A percentile compares a stretch with the other conserved stretches of the same genome.
These are phyloP conservation scores for Eudorina sp. DNA, from an alignment of 139 green algal genomes.

Conservation along the genomic window DNA sequence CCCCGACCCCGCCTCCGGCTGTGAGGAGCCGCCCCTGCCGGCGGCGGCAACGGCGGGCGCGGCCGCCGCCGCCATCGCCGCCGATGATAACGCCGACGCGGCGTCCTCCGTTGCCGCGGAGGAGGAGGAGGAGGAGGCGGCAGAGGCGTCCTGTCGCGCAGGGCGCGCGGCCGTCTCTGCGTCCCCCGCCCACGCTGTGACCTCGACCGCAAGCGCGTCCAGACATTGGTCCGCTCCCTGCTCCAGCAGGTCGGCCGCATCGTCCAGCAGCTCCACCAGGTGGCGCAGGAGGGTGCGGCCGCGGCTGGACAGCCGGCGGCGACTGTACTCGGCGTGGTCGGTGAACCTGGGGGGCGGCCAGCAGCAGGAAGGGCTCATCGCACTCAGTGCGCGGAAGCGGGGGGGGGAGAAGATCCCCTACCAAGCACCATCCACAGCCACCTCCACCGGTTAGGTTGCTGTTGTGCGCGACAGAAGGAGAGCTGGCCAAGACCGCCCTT, in stretches of 20 bases:
- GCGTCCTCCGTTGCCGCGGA: background rate
- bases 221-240: background rate
- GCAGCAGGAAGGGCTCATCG: no score
- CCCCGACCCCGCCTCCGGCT: no score
- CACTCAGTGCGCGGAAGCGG: no score
- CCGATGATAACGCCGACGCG: background rate
- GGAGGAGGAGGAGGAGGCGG: background rate
- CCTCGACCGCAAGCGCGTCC: background rate
- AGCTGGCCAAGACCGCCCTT: no score
- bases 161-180: background rate
- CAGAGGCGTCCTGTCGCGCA: background rate
- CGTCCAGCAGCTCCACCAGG: background rate
- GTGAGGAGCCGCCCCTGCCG: no score
- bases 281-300: background rate
- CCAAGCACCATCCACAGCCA: no score
- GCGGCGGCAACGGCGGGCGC: no score
- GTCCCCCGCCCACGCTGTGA: background rate
- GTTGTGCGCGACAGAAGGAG: no score
- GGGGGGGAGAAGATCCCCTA: no score
- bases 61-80: no score
- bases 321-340: background rate
- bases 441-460: no score
- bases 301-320: background rate
- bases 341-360: conserved; percentile 34
- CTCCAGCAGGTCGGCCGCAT: background rate